Evolutionary conservation across 805 yeast genomes (phyloP), one percentile per base, ranked within the genome.

Genomic region (Zygoascus ofunaensis): DNA sequence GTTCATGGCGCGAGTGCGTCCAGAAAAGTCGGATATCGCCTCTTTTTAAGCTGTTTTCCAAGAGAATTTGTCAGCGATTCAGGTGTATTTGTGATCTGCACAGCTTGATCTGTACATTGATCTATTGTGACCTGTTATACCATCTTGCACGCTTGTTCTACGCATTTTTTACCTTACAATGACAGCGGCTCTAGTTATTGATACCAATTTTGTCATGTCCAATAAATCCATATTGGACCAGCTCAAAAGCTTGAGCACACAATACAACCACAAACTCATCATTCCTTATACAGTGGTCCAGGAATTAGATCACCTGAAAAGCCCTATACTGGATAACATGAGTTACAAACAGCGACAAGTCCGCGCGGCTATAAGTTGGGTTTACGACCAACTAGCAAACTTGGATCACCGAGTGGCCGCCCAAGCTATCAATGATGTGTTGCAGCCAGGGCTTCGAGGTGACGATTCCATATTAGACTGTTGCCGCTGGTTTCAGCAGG

Each of bases 401-500:
- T 56, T 59, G 3, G 66, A 70, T 24, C 62, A 72, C 0, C 68
- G 72, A 0, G 74, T 87, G 0, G 63, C 72, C 39, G 94, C 85
- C 0, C 96, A 89, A 59, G 75, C 71, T 50, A 36, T 72, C 15
- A 59, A 65, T 23, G 85, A 87, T 57, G 61, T 66, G 21, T 38
- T 80, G 1, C 77, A 79, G 45, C 56, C 58, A 5, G 42, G 55
- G 2, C 59, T 77, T 1, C 43, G 43, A 0, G 80, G 83, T 46
- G 97, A 89, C 61, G 94, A 87, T 55, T 73, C 94, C 0, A 87
- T 89, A 49, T 62, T 87, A 35, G 96, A 89, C 59, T 87, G 95
- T 58, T 82, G 94, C 53, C 55, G 82, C 21, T 87, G 73, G 56
- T 78, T 80, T 46, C 69, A 73, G 48, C 60, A 62, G 12, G 53